phyloP scores from a whole-genome alignment of 768 basidiomycete species.

The Trametes meyenii region DNA sequence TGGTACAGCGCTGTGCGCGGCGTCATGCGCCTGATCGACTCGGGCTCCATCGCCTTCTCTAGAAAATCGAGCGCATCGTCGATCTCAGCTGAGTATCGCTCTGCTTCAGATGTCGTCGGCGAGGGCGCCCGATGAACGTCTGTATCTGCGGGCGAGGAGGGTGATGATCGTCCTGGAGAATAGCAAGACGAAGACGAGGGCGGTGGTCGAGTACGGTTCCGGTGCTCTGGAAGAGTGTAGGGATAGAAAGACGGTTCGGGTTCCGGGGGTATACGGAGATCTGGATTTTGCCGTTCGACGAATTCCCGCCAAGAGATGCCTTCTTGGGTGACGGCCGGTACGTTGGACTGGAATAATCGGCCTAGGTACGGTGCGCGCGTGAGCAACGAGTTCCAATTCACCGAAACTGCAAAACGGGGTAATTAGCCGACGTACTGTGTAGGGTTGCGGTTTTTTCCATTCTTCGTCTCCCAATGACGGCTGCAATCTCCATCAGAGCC shows the following conservation, averaged over 20 bases:
- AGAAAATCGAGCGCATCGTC: conserved; percentile 76
- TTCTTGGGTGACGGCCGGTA: conserved; percentile 71
- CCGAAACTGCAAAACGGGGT: neutral
- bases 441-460: conserved; percentile 87
- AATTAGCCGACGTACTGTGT: conserved; percentile 62
- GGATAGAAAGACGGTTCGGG: conserved; percentile 60
- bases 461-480: conserved; percentile 77
- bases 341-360: conserved; percentile 87
- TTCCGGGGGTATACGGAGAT: conserved; percentile 53
- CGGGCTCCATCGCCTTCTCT: conserved; percentile 71
- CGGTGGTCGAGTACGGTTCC: conserved; percentile 26
- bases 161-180: conserved; percentile 22
- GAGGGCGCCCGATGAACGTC: conserved; percentile 24
- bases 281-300: conserved; percentile 78
- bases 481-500: conserved; percentile 92
- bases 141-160: conserved; percentile 25
- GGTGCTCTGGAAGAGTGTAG: conserved; percentile 35
- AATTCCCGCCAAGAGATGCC: conserved; percentile 75
- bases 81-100: conserved; percentile 55
- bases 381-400: neutral
- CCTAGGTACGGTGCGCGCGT: conserved; percentile 47
- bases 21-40: conserved; percentile 76
- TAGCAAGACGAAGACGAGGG: conserved; percentile 40
- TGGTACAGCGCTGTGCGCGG: conserved; percentile 79
- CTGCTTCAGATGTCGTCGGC: conserved; percentile 35